A percentile compares a stretch with the other conserved stretches of the same genome.
phyloP scores from a whole-genome alignment of 495 filamentous ascomycete species.

The Hyaloscypha hepaticicola region DNA sequence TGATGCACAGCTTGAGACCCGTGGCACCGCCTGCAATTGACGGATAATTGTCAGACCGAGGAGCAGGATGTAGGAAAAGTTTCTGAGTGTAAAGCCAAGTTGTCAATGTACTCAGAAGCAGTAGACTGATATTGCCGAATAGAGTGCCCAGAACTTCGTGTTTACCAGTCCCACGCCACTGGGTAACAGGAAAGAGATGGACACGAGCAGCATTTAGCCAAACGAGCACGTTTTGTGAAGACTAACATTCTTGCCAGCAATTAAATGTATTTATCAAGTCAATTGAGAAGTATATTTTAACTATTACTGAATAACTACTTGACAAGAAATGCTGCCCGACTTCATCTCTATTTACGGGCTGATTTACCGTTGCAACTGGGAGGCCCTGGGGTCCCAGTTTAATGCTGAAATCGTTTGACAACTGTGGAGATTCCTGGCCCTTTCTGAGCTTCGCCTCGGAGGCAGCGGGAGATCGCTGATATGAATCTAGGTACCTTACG shows the following conservation, averaged over 20 bases:
- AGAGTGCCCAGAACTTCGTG: neutral
- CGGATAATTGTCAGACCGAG: no score
- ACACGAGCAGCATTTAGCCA: no score
- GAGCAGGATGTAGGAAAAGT: neutral
- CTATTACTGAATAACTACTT: no score
- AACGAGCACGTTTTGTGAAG: no score
- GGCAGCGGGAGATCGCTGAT: neutral
- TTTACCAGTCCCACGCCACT: neutral
- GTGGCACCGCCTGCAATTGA: no score
- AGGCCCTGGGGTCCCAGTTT: neutral
- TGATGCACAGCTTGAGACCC: neutral
- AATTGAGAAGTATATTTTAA: no score
- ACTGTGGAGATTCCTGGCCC: neutral
- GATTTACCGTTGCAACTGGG: no score
- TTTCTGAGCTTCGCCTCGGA: neutral
- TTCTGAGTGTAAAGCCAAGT: neutral
- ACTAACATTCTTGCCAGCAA: no score
- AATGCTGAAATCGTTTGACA: neutral
- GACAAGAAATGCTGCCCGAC: no score
- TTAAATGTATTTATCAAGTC: no score
- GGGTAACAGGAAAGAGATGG: neutral
- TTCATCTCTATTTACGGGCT: neutral
- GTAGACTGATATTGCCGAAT: neutral
- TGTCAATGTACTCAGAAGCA: neutral
- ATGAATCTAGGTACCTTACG: neutral